Evolutionary conservation across 441 rosid species (phyloP).

Genomic region (Pelargonium myrrhifolium): DNA sequence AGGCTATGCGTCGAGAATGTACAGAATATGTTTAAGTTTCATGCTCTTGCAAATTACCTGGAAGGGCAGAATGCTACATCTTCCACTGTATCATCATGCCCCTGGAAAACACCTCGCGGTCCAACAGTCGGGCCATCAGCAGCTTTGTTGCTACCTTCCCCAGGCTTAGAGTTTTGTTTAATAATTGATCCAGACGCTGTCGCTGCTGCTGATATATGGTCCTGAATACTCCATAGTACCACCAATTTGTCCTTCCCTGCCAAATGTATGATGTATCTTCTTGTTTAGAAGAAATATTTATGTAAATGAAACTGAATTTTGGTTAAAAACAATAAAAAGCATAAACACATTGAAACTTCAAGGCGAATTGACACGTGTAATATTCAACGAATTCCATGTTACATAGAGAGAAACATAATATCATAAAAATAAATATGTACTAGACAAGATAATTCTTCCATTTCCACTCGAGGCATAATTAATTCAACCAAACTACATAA

Average conservation of each 20-base stretch:
- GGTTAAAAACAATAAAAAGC: too few relatives aligned
- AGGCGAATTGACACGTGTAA: too few relatives aligned
- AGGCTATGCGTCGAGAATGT: background rate
- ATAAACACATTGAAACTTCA: too few relatives aligned
- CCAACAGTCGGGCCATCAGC: conserved; percentile 66
- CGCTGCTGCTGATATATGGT: conserved; percentile 65
- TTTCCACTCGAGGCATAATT: too few relatives aligned
- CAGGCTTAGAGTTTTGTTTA: conserved; percentile 45
- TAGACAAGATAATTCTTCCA: too few relatives aligned
- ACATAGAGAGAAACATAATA: too few relatives aligned
- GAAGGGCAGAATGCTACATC: conserved; percentile 97
- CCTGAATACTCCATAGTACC: conserved; percentile 96
- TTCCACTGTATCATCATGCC: conserved; percentile 97
- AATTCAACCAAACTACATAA: too few relatives aligned
- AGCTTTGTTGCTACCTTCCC: conserved; percentile 51
- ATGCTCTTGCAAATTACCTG: conserved; percentile 42
- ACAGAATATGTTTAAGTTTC: background rate
- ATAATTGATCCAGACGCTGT: conserved; percentile 62
- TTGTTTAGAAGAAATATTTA: conserved; percentile 15
- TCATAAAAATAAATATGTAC: too few relatives aligned
- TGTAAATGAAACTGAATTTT: too few relatives aligned
- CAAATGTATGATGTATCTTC: conserved; percentile 19
- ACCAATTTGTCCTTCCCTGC: conserved; percentile 94
- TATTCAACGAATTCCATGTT: too few relatives aligned
- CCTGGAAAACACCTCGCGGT: conserved; percentile 79